phyloP scores from a whole-genome alignment of 2,329 filamentous ascomycete species.

The Aspergillus tanneri region DNA sequence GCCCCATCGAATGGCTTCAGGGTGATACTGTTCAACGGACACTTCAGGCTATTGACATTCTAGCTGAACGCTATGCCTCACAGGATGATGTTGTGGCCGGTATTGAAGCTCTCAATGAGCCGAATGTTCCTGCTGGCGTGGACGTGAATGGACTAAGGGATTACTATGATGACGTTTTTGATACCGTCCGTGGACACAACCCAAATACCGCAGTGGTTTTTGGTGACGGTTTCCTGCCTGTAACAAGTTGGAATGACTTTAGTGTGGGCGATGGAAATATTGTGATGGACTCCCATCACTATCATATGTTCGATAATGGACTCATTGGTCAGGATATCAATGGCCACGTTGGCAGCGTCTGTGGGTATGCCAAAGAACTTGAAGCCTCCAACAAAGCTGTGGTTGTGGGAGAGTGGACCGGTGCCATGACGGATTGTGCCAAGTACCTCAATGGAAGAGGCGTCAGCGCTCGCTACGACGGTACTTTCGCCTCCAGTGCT shows the following conservation, averaged over 20 bases:
- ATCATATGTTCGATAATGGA: constrained; percentile 60
- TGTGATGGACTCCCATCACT: constrained; percentile 67
- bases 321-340: constrained; percentile 52
- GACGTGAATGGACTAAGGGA: constrained; percentile 48
- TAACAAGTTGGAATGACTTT: constrained; percentile 61
- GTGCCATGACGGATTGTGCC: constrained; percentile 62
- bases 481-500: constrained; percentile 49
- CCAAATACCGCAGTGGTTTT: constrained; percentile 55
- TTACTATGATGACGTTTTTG: constrained; percentile 57
- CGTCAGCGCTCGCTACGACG: constrained; percentile 59
- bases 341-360: constrained; percentile 58
- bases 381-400: constrained; percentile 61
- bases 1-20: constrained; percentile 41
- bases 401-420: constrained; percentile 69
- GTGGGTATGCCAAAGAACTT: constrained; percentile 54
- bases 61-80: constrained; percentile 57
- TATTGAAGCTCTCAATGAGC: constrained; percentile 49
- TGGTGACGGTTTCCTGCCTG: constrained; percentile 48
- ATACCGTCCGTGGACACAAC: constrained; percentile 46
- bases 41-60: constrained; percentile 56
- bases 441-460: constrained; percentile 57
- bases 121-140: constrained; percentile 40
- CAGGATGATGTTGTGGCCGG: constrained; percentile 58
- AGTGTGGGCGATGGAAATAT: constrained; percentile 54
- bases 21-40: constrained; percentile 38